Evolutionary conservation across 2,329 filamentous ascomycete genomes (phyloP).

Genomic region (Dryadomyces sulphureus): DNA sequence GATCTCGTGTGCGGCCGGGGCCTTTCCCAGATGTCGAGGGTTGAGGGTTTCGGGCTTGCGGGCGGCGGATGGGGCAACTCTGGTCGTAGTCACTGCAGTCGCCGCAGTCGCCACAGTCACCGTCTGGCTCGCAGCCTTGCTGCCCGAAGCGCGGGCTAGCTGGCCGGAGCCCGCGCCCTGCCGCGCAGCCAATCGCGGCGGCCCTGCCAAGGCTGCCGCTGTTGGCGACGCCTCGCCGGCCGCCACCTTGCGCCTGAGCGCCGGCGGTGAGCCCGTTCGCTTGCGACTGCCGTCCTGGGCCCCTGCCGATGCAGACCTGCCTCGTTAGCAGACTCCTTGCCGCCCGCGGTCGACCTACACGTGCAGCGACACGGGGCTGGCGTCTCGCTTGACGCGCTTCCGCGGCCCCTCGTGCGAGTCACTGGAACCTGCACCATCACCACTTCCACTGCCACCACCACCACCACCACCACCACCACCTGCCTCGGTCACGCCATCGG

Average conservation of each 20-base stretch:
- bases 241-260: too few species aligned
- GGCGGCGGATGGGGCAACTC: too few species aligned
- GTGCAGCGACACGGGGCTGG: background rate
- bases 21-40: constrained; percentile 45
- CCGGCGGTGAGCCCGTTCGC: too few species aligned
- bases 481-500: background rate
- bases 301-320: too few species aligned
- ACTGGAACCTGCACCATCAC: too few species aligned
- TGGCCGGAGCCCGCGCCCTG: background rate
- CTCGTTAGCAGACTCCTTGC: too few species aligned
- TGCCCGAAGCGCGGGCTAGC: background rate
- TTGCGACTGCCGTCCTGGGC: too few species aligned
- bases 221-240: too few species aligned
- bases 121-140: background rate
- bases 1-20: constrained; percentile 41
- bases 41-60: constrained; percentile 46
- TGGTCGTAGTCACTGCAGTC: constrained; percentile 4
- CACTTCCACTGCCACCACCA: too few species aligned
- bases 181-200: background rate
- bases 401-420: background rate
- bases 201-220: background rate
- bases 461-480: too few species aligned
- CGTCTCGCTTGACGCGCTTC: background rate
- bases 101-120: background rate
- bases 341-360: too few species aligned